Conservation (phyloP, 441 rosid genomes). For the Mallotus repandus region DNA sequence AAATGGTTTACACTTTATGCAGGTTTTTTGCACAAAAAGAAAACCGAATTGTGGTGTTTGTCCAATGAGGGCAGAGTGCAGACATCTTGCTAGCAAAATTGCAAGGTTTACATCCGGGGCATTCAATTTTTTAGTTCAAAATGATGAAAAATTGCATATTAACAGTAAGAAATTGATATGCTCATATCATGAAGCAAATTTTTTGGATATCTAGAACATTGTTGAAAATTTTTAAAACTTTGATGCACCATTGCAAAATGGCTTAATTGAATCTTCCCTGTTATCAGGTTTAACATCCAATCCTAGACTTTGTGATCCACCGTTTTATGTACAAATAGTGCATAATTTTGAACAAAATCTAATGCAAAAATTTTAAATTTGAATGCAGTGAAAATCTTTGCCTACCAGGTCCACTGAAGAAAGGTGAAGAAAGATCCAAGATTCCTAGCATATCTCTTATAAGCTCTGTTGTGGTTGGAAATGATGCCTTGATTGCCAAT, state of each 20-base stretch:
- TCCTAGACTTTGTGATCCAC: background rate
- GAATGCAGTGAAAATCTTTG: conserved; percentile 15
- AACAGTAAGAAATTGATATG: background rate
- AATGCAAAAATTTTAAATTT: conserved; percentile 1
- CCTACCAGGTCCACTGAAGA: conserved; percentile 19
- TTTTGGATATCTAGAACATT: background rate
- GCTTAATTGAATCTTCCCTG: background rate
- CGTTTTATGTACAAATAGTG: background rate
- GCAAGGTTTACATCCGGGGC: conserved; percentile 46
- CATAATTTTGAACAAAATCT: background rate
- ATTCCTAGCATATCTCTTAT: conserved; percentile 12
- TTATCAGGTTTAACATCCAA: background rate
- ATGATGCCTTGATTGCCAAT: background rate
- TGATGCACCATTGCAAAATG: background rate
- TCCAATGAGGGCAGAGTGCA: conserved; percentile 73
- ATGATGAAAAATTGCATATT: background rate
- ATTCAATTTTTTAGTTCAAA: background rate
- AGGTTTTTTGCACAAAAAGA: conserved; percentile 66
- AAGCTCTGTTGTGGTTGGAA: background rate
- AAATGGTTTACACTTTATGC: conserved; percentile 10
- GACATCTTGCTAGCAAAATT: conserved; percentile 65
- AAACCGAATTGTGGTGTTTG: conserved; percentile 70
- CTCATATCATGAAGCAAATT: background rate
- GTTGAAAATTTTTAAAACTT: background rate
- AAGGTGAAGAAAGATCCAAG: conserved; percentile 25